These are phyloP conservation scores for Baudoinia panamericana DNA, from an alignment of 495 filamentous ascomycete genomes.

Conservation along the genomic window DNA sequence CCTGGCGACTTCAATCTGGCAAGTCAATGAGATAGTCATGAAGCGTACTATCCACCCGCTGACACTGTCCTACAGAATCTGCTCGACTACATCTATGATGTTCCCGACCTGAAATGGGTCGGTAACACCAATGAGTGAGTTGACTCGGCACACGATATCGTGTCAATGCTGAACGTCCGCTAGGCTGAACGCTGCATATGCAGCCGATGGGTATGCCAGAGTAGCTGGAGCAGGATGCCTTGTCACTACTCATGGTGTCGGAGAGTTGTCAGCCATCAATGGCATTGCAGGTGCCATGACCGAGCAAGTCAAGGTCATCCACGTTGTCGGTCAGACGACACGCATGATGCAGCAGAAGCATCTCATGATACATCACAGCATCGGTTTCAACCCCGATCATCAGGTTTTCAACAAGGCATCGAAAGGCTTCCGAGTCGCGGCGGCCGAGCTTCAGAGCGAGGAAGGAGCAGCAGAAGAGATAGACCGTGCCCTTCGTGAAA, in stretches of 20 bases:
- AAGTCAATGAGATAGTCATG: no score
- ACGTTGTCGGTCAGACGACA: conserved; percentile 31
- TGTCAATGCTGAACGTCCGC: conserved; percentile 24
- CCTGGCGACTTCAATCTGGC: conserved; percentile 18
- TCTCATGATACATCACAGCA: conserved; percentile 34
- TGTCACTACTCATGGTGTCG: conserved; percentile 32
- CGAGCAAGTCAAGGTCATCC: conserved; percentile 30
- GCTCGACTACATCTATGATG: conserved; percentile 29
- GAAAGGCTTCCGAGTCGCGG: conserved; percentile 22
- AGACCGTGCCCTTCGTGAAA: conserved; percentile 30
- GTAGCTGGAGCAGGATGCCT: conserved; percentile 26
- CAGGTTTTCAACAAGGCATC: conserved; percentile 29
- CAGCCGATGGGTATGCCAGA: conserved; percentile 31
- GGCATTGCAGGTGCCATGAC: conserved; percentile 28
- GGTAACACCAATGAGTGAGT: conserved; percentile 30
- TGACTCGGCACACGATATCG: no score
- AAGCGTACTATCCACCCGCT: conserved; percentile 4
- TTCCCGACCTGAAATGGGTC: conserved; percentile 29
- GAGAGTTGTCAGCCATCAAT: conserved; percentile 32
- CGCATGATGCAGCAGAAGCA: conserved; percentile 26
- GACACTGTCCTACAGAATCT: conserved; percentile 15
- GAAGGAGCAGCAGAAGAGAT: conserved; percentile 29
- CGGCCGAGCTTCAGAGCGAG: conserved; percentile 27
- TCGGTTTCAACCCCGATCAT: conserved; percentile 21
- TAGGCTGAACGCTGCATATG: conserved; percentile 23